These are phyloP conservation scores for Sarcodon sp. DNA, from an alignment of 768 basidiomycete species.

Conservation along the genomic window DNA sequence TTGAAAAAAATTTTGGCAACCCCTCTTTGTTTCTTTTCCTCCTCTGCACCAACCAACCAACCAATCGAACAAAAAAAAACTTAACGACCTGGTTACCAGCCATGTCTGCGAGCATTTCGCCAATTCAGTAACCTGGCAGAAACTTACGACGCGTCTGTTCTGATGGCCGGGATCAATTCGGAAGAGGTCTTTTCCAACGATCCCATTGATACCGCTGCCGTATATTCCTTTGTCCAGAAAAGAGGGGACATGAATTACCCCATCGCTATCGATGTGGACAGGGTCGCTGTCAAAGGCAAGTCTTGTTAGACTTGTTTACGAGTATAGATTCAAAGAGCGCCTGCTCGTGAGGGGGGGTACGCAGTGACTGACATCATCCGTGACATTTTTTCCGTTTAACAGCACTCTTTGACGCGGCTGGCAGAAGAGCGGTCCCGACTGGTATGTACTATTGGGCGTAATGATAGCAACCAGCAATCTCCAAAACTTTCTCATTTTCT, in stretches of 20 bases:
- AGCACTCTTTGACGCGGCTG: neutral
- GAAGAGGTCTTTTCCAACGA: constrained; percentile 17
- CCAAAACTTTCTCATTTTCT: neutral
- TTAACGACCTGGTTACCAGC: constrained; percentile 6
- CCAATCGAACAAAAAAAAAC: neutral
- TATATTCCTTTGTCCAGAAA: constrained; percentile 12
- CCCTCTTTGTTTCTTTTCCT: neutral
- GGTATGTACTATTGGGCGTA: neutral
- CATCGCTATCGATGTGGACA: constrained; percentile 13
- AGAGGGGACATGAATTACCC: constrained; percentile 17
- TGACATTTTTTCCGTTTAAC: neutral
- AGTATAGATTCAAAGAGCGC: too few relatives aligned
- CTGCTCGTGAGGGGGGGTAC: neutral
- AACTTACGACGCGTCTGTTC: constrained; percentile 10
- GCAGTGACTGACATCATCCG: neutral
- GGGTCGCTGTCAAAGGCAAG: constrained; percentile 15
- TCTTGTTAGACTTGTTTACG: neutral
- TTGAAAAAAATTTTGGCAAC: constrained; percentile 5
- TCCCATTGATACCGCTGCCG: constrained; percentile 11
- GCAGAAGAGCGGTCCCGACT: neutral
- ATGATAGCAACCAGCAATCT: neutral
- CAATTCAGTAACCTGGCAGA: constrained; percentile 12
- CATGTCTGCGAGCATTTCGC: constrained; percentile 15
- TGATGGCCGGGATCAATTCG: constrained; percentile 17
- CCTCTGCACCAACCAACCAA: neutral